These are phyloP conservation scores for Solanum chiquidenum DNA, from an alignment of 257 asterid genomes.

Conservation along the genomic window DNA sequence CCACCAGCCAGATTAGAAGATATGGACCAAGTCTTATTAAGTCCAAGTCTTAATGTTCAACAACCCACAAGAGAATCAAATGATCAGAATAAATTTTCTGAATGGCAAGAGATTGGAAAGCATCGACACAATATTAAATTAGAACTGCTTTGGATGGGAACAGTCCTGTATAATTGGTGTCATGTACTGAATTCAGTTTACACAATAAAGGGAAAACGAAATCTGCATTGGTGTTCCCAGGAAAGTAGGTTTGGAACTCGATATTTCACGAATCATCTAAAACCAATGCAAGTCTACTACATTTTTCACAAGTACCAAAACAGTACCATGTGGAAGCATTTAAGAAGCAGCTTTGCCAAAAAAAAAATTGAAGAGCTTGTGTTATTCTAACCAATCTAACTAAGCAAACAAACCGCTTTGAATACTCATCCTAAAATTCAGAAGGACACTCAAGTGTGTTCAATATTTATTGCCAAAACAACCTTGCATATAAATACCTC, in stretches of 20 bases:
- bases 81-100: not conserved
- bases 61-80: not conserved
- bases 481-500: conserved; percentile 31
- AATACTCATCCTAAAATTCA: not conserved
- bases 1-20: not conserved
- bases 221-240: not conserved
- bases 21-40: not conserved
- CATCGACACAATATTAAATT: not conserved
- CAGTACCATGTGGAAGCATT: not conserved
- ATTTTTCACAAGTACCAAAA: not conserved
- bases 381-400: not conserved
- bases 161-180: not conserved
- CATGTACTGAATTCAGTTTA: not conserved
- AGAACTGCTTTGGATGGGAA: not conserved
- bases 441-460: not conserved
- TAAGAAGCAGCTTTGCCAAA: not conserved
- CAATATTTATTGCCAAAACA: not conserved
- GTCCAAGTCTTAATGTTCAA: not conserved
- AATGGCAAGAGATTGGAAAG: not conserved
- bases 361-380: not conserved
- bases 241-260: not conserved
- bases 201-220: not conserved
- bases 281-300: not conserved
- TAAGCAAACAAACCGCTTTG: not conserved
- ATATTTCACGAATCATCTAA: not conserved